Base-by-base conservation (phyloP, 306 rosid species). In the Castanopsis chinensis region DNA sequence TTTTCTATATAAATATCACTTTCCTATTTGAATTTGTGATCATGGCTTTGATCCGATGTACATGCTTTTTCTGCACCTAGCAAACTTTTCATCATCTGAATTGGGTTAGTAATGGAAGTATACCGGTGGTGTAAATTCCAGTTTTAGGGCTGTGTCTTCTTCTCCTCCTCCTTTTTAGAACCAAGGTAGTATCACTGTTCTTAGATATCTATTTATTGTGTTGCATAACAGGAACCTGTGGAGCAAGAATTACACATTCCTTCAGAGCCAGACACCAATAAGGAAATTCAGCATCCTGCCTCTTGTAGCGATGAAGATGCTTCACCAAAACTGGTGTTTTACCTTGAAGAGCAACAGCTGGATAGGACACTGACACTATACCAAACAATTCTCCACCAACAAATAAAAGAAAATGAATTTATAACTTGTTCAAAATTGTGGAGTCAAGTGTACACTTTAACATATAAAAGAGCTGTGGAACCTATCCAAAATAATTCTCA, bases 321-420 rank as follows among this genome's bases (percentile, higher is more conserved):
- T 77, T 77, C 73, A 15, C 87, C 83, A 2, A 93, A 89, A 76
- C 90, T 96, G 84, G 79, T 80, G 72, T 89, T 93, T 88, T 88
- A 74, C 81, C 91, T 93, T 27, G 99, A 90, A 52, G 97, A 88
- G 81, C 89, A 91, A 79, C 83, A 77, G 73, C 84, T 96, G 69
- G 91, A 90, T 70, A 84, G 74, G 80, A 79, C 84, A 37, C 76
- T 86, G 87, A 91, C 94, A 23, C 68, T 96, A 33, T 96, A 96
- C 83, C 99, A 96, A 86, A 92, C 96, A 70, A 88, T 96, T 88
- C 90, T 96, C 74, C 70, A 81, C 64, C 93, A 86, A 76, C 81
- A 85, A 75, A 85, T 88, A 69, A 93, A 87, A 80, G 91, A 91
- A 79, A 83, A 83, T 85, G 98, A 90, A 80, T 70, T 70, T 74